Evolutionary conservation across 768 basidiomycete species (phyloP).

Genomic region (Boletus huronensis): DNA sequence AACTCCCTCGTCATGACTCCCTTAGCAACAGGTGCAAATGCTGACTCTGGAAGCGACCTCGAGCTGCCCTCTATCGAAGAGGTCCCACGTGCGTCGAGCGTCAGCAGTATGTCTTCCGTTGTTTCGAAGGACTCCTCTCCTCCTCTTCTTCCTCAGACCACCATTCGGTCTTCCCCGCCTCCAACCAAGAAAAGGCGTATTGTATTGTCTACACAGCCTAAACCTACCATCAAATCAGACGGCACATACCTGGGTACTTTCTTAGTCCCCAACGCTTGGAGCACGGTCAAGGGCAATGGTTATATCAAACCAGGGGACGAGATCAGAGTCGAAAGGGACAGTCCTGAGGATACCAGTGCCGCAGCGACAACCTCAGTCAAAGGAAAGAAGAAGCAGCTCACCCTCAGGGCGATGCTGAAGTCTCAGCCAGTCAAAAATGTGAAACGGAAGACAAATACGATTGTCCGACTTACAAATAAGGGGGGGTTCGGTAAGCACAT

Average conservation of each 20-base stretch:
- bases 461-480: slow-evolving; percentile 63
- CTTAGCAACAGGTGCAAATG: slow-evolving; percentile 35
- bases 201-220: slow-evolving; percentile 26
- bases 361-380: slow-evolving; percentile 28
- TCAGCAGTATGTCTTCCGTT: slow-evolving; percentile 37
- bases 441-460: slow-evolving; percentile 56
- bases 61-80: slow-evolving; percentile 35
- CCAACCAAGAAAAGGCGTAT: slow-evolving; percentile 55
- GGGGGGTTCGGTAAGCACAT: slow-evolving; percentile 58
- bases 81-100: slow-evolving; percentile 38
- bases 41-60: slow-evolving; percentile 31
- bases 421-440: slow-evolving; percentile 42
- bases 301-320: slow-evolving; percentile 66
- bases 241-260: slow-evolving; percentile 62
- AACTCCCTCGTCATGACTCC: slow-evolving; percentile 12
- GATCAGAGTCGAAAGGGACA: slow-evolving; percentile 56
- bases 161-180: slow-evolving; percentile 21
- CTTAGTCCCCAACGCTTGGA: slow-evolving; percentile 72
- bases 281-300: slow-evolving; percentile 68
- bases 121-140: slow-evolving; percentile 30
- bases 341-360: slow-evolving; percentile 29
- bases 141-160: slow-evolving; percentile 11
- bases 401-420: slow-evolving; percentile 65
- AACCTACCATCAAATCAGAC: slow-evolving; percentile 19
- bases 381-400: slow-evolving; percentile 58